phyloP scores from a whole-genome alignment of 768 basidiomycete genomes.

The Butyriboletus loyo region DNA sequence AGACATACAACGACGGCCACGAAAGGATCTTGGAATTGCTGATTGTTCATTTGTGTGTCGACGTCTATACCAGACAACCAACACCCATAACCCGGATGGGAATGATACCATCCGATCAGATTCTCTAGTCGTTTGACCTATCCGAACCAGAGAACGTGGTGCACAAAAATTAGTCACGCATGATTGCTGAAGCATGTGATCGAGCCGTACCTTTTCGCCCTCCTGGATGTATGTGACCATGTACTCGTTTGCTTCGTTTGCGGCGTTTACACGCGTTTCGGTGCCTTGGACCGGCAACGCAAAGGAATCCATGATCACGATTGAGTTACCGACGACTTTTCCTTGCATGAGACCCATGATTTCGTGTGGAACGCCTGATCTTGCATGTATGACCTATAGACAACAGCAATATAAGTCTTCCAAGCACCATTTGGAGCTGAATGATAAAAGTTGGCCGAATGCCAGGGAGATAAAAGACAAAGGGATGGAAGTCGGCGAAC shows the following conservation, averaged over 20 bases:
- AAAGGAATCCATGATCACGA: constrained; percentile 93
- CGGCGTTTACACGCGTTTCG: constrained; percentile 96
- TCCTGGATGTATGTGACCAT: constrained; percentile 92
- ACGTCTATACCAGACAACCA: constrained; percentile 99
- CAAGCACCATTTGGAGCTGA: background rate
- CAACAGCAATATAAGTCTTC: background rate
- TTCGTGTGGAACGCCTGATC: constrained; percentile 95
- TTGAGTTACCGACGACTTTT: constrained; percentile 75
- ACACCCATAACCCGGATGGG: constrained; percentile 98
- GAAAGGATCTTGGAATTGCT: constrained; percentile 94
- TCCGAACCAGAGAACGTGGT: background rate
- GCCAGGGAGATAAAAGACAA: background rate
- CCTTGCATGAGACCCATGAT: constrained; percentile 99
- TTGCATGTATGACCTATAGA: constrained; percentile 90
- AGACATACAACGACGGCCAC: constrained; percentile 87
- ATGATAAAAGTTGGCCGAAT: background rate
- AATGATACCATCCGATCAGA: constrained; percentile 97
- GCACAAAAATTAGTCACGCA: background rate
- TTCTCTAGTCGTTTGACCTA: constrained; percentile 85
- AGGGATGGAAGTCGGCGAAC: constrained; percentile 34
- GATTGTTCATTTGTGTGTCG: constrained; percentile 93
- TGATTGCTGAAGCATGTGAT: background rate
- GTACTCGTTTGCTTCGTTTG: constrained; percentile 94
- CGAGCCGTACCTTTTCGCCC: constrained; percentile 64
- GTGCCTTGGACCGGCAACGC: constrained; percentile 97